These are phyloP conservation scores for Castanea sativa DNA, from an alignment of 306 rosid species.

Conservation along the genomic window DNA sequence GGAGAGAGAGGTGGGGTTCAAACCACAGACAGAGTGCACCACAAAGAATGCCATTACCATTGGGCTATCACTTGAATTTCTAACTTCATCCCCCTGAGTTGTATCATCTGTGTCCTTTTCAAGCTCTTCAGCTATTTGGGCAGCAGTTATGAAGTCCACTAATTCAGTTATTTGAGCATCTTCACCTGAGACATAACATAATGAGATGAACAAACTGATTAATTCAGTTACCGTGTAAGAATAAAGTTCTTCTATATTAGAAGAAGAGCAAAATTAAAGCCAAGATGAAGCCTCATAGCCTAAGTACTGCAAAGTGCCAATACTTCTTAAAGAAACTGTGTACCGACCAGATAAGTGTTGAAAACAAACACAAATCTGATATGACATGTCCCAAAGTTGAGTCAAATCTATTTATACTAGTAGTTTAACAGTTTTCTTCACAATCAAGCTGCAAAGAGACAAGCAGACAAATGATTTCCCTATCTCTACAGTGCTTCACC, in stretches of 20 bases:
- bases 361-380: background rate
- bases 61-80: conserved; percentile 3
- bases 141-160: conserved; percentile 79
- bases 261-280: conserved; percentile 4
- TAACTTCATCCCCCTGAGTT: conserved; percentile 35
- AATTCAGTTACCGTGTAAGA: conserved; percentile 3
- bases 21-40: too few species aligned
- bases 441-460: background rate
- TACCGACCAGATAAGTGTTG: background rate
- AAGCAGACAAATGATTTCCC: background rate
- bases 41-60: too few species aligned
- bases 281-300: background rate
- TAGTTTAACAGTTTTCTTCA: background rate
- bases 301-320: background rate
- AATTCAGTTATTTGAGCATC: conserved; percentile 65
- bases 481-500: background rate
- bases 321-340: conserved; percentile 1
- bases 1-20: too few species aligned
- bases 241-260: conserved; percentile 2
- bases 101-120: conserved; percentile 53
- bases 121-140: conserved; percentile 68
- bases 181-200: conserved; percentile 50
- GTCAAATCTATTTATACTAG: background rate
- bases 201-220: conserved; percentile 7
- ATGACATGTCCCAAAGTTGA: background rate